A percentile compares a stretch with the other conserved stretches of the same genome.
phyloP scores from a whole-genome alignment of 1,284 basidiomycete genomes.

The Cutaneotrichosporon dermatis region DNA sequence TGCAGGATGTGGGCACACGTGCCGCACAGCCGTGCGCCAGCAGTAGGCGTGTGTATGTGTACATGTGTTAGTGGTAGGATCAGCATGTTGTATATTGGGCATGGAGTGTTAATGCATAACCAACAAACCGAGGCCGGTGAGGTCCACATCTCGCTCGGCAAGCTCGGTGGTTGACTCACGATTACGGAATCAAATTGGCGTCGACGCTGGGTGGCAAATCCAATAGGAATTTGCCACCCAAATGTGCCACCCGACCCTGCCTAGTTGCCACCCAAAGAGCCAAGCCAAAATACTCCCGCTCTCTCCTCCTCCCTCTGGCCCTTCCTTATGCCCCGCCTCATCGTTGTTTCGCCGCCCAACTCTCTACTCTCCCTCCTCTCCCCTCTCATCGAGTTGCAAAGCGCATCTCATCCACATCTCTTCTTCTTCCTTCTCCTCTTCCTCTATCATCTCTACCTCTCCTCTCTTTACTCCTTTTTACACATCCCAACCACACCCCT shows the following conservation, averaged over 20 bases:
- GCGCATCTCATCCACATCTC: background rate
- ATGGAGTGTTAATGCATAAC: too few relatives aligned
- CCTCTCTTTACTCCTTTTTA: too few relatives aligned
- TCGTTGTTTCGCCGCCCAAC: constrained; percentile 2
- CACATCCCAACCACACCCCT: background rate
- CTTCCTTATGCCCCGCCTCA: background rate
- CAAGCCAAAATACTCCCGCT: too few relatives aligned
- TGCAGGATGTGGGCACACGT: constrained; percentile 40
- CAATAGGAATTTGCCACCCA: constrained; percentile 2
- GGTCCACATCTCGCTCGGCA: too few relatives aligned
- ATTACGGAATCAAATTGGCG: background rate
- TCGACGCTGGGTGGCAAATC: background rate
- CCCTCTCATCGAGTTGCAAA: background rate
- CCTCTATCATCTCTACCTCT: background rate
- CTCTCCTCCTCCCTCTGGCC: background rate
- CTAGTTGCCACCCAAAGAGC: background rate
- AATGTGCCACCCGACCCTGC: background rate
- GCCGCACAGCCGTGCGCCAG: constrained; percentile 16
- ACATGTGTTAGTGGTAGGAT: too few relatives aligned
- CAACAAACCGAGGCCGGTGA: too few relatives aligned
- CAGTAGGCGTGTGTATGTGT: background rate
- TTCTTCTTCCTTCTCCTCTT: background rate
- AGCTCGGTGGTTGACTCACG: background rate
- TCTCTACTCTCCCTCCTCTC: background rate
- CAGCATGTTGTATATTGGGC: too few relatives aligned